Conservation (phyloP, 176 grass and related monocot genomes). For the Cenchrus americanus region DNA sequence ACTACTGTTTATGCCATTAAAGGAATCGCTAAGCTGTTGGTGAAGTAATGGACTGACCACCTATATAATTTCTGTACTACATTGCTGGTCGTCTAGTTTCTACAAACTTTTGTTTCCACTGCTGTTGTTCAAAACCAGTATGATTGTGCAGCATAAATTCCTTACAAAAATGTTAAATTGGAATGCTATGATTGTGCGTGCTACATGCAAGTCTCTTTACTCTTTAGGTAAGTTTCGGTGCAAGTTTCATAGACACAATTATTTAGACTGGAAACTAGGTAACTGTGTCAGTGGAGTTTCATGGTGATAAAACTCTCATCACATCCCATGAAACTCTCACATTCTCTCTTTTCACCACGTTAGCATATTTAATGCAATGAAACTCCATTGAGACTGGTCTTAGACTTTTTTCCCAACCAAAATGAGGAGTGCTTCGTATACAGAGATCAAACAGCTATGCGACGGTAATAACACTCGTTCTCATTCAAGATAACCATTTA, state of each 20-base stretch:
- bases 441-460: neutral
- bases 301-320: no score
- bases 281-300: no score
- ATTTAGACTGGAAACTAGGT: no score
- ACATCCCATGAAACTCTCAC: no score
- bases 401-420: neutral
- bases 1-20: neutral
- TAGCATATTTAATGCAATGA: no score
- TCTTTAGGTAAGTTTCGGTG: no score
- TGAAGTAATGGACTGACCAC: neutral
- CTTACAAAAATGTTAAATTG: neutral
- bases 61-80: neutral
- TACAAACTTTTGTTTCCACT: neutral
- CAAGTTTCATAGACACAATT: no score
- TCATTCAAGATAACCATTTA: neutral
- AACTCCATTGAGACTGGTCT: no score
- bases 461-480: neutral
- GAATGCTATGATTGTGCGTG: neutral
- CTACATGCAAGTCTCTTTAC: neutral
- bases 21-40: neutral
- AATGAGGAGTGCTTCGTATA: neutral
- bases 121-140: neutral
- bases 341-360: no score
- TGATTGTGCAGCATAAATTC: neutral
- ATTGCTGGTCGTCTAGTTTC: neutral